Base-by-base conservation (phyloP, 148 eudicot genomes). In the Spergularia bocconei region DNA sequence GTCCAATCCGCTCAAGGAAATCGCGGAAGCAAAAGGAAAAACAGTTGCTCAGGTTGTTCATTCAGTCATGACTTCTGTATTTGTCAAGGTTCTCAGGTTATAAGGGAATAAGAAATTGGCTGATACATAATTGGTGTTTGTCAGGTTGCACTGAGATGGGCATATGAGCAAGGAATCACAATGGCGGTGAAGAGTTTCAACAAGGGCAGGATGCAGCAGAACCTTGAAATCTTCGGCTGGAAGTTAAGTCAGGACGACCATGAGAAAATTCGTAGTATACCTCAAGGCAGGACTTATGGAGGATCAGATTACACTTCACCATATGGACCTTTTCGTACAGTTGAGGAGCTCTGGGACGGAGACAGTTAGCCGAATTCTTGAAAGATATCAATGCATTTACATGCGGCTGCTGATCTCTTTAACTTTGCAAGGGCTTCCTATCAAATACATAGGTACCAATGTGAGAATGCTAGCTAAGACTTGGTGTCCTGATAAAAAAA, bases 81-180 rank as follows among this genome's bases (percentile, higher is more conserved):
- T 23, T 25, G 12, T 23, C 20, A 19, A 17, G 57, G 72, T 59
- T 29, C 58, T 65, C n/a, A 75, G n/a, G 23, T 12, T 13, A 25
- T 21, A 41, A 41, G 9, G 3, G 21, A 14, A 20, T 38, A 57
- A 29, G 21, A 38, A 71, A 71, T 33, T 5, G 59, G 10, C 1
- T 74, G 58, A 74, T 29, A 29, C 41, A 62, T 63, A 21, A 73
- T 44, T 73, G 67, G 47, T 33, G 25, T 59, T 10, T 75, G 44
- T n/a, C 73, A 88, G 91, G 87, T 89, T 64, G 71, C 79, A 20
- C 54, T 86, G 48, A 87, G 88, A 68, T 83, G 89, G 91, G 88
- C 75, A 51, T 75, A 77, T 71, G 86, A 90, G 82, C 88, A 79
- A 72, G 91, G 88, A 21, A 82, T 88, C 39, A 71, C 83, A 1